Conservation (phyloP, 2,329 filamentous ascomycete genomes). For the Pseudocercospora eumusae region DNA sequence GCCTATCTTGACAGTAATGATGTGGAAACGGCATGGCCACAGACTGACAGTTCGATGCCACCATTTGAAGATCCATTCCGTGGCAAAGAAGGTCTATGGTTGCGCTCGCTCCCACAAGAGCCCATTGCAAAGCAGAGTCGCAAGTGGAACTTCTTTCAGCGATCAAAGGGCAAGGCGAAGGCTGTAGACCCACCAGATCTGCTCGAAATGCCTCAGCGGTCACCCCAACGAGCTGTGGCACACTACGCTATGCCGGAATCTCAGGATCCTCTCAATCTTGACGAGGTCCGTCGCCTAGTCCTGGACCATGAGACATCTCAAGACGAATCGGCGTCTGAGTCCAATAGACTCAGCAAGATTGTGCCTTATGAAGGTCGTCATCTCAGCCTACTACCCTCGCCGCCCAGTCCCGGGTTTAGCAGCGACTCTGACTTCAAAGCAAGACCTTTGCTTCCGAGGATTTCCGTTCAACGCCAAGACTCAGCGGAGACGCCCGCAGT, state of each 20-base stretch:
- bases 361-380: constrained; percentile 35
- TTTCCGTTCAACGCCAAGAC: constrained; percentile 28
- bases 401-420: constrained; percentile 19
- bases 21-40: constrained; percentile 21
- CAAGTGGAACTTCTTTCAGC: constrained; percentile 63
- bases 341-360: constrained; percentile 12
- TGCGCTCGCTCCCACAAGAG: constrained; percentile 27
- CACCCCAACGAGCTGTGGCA: constrained; percentile 38
- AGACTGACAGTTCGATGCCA: constrained; percentile 21
- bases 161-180: constrained; percentile 37
- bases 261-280: constrained; percentile 47
- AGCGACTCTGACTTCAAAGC: constrained; percentile 18
- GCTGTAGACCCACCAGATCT: constrained; percentile 30
- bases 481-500: constrained; percentile 34
- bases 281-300: constrained; percentile 51
- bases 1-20: constrained; percentile 23
- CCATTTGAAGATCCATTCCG: constrained; percentile 27
- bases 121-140: constrained; percentile 41
- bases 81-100: constrained; percentile 44
- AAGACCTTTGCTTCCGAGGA: constrained; percentile 24
- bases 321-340: constrained; percentile 27
- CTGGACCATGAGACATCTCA: constrained; percentile 41
- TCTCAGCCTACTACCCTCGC: constrained; percentile 34
- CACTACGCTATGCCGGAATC: constrained; percentile 61
- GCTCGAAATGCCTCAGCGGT: constrained; percentile 18